Percentiles rank a stretch among this genome's conserved stretches.
These are phyloP conservation scores for Babesia sp. DNA, from an alignment of 169 alveolate genomes.

Conservation along the genomic window DNA sequence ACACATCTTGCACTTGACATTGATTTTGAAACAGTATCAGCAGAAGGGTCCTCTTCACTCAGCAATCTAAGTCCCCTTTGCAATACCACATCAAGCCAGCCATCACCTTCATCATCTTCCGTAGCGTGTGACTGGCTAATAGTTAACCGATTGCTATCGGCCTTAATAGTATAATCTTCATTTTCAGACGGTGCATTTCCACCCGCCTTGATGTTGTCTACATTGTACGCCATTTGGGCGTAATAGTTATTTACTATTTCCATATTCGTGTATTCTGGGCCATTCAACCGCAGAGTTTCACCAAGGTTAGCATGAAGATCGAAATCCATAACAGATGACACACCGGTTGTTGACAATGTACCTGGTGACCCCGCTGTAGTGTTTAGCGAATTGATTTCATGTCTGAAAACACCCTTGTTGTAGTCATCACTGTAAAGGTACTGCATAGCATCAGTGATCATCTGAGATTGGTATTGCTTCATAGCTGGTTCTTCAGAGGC, in stretches of 20 bases:
- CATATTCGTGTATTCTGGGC: neutral
- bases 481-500: neutral
- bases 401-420: neutral
- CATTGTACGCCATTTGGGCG: neutral
- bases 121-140: neutral
- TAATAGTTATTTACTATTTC: neutral
- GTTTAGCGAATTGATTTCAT: constrained; percentile 20
- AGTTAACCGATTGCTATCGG: neutral
- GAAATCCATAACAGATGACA: neutral
- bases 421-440: neutral
- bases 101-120: constrained; percentile 60
- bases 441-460: neutral
- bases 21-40: neutral
- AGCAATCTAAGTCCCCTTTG: constrained; percentile 44
- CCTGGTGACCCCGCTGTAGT: constrained; percentile 14
- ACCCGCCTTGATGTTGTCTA: neutral
- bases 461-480: constrained; percentile 1
- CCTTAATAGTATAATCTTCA: neutral
- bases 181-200: neutral
- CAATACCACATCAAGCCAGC: constrained; percentile 60
- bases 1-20: neutral
- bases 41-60: constrained; percentile 3
- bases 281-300: constrained; percentile 2
- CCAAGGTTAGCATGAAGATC: neutral
- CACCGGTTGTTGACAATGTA: neutral